Evolutionary conservation across 2,329 filamentous ascomycete species (phyloP).

Genomic region (Magnaporthiopsis incrustans): DNA sequence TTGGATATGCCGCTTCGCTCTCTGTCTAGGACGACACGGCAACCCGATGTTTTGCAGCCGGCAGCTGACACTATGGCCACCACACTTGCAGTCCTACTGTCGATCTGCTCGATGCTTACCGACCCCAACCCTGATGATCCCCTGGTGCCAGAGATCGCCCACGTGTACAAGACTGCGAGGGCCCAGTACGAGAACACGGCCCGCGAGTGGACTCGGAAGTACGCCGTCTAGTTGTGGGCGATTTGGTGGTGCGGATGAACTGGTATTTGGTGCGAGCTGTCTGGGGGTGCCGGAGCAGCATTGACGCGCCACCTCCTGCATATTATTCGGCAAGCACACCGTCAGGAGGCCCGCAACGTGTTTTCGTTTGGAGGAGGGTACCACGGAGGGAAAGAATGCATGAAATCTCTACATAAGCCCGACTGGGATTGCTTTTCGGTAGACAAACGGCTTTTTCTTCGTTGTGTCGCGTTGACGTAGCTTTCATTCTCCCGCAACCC

Average conservation of each 20-base stretch:
- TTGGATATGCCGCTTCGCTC: too few relatives aligned
- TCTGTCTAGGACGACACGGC: too few relatives aligned
- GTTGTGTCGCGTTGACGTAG: neutral
- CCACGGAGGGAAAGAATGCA: slow-evolving; percentile 2
- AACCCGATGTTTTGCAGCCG: too few relatives aligned
- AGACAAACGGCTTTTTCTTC: slow-evolving; percentile 1
- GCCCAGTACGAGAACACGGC: slow-evolving; percentile 93
- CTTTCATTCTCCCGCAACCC: too few relatives aligned
- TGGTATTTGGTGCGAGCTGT: neutral
- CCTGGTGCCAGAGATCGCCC: slow-evolving; percentile 95
- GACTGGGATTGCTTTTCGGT: neutral
- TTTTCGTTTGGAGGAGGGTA: neutral
- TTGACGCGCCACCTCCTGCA: too few relatives aligned
- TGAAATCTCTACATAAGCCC: slow-evolving; percentile 2
- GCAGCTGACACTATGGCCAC: too few relatives aligned
- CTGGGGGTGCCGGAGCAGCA: too few relatives aligned
- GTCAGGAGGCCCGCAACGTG: too few relatives aligned
- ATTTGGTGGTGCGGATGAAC: neutral
- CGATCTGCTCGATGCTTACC: slow-evolving; percentile 99
- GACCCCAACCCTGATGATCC: slow-evolving; percentile 99
- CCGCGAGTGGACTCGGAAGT: slow-evolving; percentile 98
- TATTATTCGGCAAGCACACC: too few relatives aligned
- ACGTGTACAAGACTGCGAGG: slow-evolving; percentile 99
- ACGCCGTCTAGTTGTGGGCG: slow-evolving; percentile 64
- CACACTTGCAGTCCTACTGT: slow-evolving; percentile 66